These are phyloP conservation scores for Morella rubra DNA, from an alignment of 306 rosid species.

Conservation along the genomic window DNA sequence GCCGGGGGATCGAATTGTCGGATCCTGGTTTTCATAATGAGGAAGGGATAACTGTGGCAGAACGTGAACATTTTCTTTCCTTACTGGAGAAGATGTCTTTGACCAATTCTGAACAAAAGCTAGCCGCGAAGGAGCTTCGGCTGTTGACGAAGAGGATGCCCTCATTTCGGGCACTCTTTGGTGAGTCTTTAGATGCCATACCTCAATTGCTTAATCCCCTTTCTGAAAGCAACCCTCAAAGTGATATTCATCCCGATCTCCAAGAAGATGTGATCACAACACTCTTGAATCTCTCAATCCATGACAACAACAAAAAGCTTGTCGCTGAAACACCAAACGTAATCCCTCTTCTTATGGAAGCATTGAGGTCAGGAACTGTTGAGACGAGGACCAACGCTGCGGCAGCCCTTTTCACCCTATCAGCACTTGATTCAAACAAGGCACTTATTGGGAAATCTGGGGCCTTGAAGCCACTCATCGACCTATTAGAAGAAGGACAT, in stretches of 20 bases:
- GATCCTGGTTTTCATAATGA: slow-evolving; percentile 46
- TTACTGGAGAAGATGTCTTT: slow-evolving; percentile 75
- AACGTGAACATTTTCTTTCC: slow-evolving; percentile 51
- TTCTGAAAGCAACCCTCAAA: slow-evolving; percentile 42
- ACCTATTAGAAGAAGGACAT: slow-evolving; percentile 81
- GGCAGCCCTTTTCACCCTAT: slow-evolving; percentile 81
- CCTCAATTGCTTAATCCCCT: slow-evolving; percentile 68
- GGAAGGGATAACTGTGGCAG: slow-evolving; percentile 59
- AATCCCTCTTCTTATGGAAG: slow-evolving; percentile 58
- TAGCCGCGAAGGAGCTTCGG: slow-evolving; percentile 84
- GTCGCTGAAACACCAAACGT: slow-evolving; percentile 81
- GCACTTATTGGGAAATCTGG: slow-evolving; percentile 76
- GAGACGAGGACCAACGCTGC: slow-evolving; percentile 88
- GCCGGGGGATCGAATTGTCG: slow-evolving; percentile 60
- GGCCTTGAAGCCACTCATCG: slow-evolving; percentile 65
- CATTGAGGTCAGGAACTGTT: slow-evolving; percentile 69
- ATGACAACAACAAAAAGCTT: slow-evolving; percentile 78
- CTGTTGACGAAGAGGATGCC: slow-evolving; percentile 79
- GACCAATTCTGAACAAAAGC: slow-evolving; percentile 57
- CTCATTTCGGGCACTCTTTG: slow-evolving; percentile 70
- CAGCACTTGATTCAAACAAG: slow-evolving; percentile 93
- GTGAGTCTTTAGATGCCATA: slow-evolving; percentile 64
- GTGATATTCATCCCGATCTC: slow-evolving; percentile 46
- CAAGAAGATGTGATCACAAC: slow-evolving; percentile 89
- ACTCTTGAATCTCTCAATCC: slow-evolving; percentile 81